Percentiles rank a stretch among this genome's conserved stretches.
Conservation (phyloP, 495 filamentous ascomycete genomes). For the Talaromyces thailandensis region DNA sequence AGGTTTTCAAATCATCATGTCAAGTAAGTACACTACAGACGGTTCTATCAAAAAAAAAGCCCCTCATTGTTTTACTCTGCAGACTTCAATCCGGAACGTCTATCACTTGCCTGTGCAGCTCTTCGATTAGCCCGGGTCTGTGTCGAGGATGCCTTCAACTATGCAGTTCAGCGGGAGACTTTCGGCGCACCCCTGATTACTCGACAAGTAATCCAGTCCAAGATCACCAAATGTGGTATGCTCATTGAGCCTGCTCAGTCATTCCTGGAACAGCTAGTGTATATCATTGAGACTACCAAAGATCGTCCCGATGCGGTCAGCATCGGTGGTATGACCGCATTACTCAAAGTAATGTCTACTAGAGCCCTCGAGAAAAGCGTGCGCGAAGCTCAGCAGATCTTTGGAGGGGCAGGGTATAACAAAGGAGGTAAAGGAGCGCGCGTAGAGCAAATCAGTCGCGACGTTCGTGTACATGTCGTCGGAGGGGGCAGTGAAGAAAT, state of each 20-base stretch:
- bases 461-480: slow-evolving; percentile 48
- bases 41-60: neutral
- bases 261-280: slow-evolving; percentile 39
- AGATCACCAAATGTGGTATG: slow-evolving; percentile 39
- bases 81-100: slow-evolving; percentile 42
- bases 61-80: neutral
- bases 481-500: slow-evolving; percentile 52
- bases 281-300: slow-evolving; percentile 34
- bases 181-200: slow-evolving; percentile 39
- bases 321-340: slow-evolving; percentile 39
- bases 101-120: slow-evolving; percentile 30
- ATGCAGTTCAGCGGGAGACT: slow-evolving; percentile 39
- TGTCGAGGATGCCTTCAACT: slow-evolving; percentile 38
- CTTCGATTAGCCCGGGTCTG: slow-evolving; percentile 38
- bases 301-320: slow-evolving; percentile 27
- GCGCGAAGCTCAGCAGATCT: slow-evolving; percentile 52
- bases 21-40: slow-evolving; percentile 17
- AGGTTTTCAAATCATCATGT: slow-evolving; percentile 42
- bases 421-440: slow-evolving; percentile 40
- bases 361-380: slow-evolving; percentile 46
- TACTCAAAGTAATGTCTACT: slow-evolving; percentile 46
- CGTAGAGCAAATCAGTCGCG: slow-evolving; percentile 49
- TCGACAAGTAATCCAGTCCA: slow-evolving; percentile 36
- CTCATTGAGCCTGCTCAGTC: slow-evolving; percentile 41
- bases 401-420: slow-evolving; percentile 50